Evolutionary conservation across 345 rosid genomes (phyloP), one percentile per base, ranked within the genome.

Genomic region (Salix koriyanagi): DNA sequence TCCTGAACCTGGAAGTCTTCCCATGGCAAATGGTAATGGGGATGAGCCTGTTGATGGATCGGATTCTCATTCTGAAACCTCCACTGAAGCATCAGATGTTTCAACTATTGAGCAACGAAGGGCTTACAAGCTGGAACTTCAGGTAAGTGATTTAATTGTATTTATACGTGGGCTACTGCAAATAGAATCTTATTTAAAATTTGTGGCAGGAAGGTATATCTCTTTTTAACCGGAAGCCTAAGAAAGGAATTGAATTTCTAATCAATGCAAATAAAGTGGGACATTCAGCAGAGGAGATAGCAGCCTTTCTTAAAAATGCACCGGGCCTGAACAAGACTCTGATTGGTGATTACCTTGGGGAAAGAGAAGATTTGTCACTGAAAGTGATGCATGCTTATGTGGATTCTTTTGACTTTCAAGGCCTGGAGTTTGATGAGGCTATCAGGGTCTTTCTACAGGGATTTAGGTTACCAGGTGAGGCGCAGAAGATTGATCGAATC

Each of bases 201-300:
- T 87, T 82, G 72, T 90, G 97, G 91, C 99, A 94, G 99, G 99
- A 96, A 92, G 99, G 99, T 90, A 94, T 96, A 73, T 93, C 99
- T 79, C 93, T 94, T 87, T 96, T 96, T 85, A 96, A 96, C 81
- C 87, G 90, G 87, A 96, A 96, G 80, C 98, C 99, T 79, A 93
- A 91, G 84, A 96, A 88, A 85, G 99, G 99, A 54, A 93, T 96
- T 86, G 97, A 91, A 80, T 96, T 93, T 87, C 91, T 96, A 62
- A 89, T 96, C 80, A 93, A 91, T 83, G 93, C 99, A 79, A 96
- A 89, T 83, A 96, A 96, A 85, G 93, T 96, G 81, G 99, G 99
- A 23, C 82, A 79, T 77, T 86, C 99, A 26, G 96, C 98, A 0
- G 99, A 96, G 80, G 98, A 96, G 83, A 96, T 96, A 80, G 99